Evolutionary conservation across 2,329 filamentous ascomycete genomes (phyloP), one percentile per base, ranked within the genome.

Genomic region (Fusarium sp.): DNA sequence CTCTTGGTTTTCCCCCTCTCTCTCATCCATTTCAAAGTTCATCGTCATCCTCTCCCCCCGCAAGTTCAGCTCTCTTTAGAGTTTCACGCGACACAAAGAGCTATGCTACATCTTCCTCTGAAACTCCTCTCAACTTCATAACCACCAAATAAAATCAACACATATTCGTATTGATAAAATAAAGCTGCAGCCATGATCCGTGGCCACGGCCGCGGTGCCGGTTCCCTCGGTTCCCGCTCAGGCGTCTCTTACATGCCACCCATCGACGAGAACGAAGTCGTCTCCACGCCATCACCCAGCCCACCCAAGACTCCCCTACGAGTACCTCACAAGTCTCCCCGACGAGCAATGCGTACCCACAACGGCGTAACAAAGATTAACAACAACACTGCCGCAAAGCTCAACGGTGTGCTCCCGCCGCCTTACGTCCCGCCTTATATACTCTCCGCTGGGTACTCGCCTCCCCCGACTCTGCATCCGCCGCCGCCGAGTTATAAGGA

Each of bases 221-320:
- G 61, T 18, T 68, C 69, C 18, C 44, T 64, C 25, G 67, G 63
- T 64, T 74, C 73, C 4, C 68, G 76, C 54, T 68, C 73, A 50
- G 73, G 75, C 44, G 67, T 76, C 51, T 74, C 75, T 33, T 73
- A 74, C 36, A 76, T 82, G 74, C 79, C 80, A 18, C 74, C 80
- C 58, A 80, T 82, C 59, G 74, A 74, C 29, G 80, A 82, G 72
- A 75, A 80, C 65, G 77, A 78, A 51, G 72, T 74, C 44, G 67
- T 65, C 27, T 58, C 58, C 8, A 68, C 61, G 18, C 67, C 64
- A 23, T 64, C 58, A 29, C 68, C 50, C 16, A 69, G 58, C 4
- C 56, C 71, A 10, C 74, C 76, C 9, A 68, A 58, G 25, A 67
- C 65, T 33, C 74, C 75, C 13, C 73, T 77, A 4, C 76, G 75